A percentile compares a stretch with the other conserved stretches of the same genome.
These are phyloP conservation scores for Trebouxia sp. DNA, from an alignment of 139 green algal species.

Conservation along the genomic window DNA sequence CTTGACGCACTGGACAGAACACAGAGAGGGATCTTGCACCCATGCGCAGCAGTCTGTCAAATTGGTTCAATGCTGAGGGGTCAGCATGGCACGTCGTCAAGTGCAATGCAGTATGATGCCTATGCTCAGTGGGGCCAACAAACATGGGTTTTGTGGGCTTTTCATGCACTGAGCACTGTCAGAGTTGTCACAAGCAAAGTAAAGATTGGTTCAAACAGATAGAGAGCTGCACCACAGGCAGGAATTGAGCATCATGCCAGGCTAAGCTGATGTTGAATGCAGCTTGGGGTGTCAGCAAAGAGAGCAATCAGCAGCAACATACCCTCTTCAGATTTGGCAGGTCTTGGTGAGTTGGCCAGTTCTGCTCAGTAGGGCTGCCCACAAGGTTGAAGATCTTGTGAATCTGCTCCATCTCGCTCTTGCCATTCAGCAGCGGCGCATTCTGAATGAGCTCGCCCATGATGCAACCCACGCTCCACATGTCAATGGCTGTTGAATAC, in stretches of 20 bases:
- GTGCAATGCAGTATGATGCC: neutral
- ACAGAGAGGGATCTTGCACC: neutral
- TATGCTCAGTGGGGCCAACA: neutral
- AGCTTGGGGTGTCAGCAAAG: too few species aligned
- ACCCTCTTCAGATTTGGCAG: conserved; percentile 66
- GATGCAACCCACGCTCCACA: conserved; percentile 93
- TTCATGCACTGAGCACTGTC: too few species aligned
- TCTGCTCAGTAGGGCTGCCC: conserved; percentile 76
- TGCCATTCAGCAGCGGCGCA: conserved; percentile 65
- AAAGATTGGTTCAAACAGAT: neutral
- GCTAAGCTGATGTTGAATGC: neutral
- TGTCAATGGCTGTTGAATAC: conserved; percentile 88
- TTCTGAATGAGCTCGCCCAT: conserved; percentile 87
- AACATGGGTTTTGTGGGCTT: neutral
- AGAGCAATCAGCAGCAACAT: neutral
- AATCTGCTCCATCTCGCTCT: conserved; percentile 80
- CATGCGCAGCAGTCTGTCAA: neutral
- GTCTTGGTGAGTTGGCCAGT: conserved; percentile 71
- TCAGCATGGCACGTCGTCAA: neutral
- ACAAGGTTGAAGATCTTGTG: conserved; percentile 75
- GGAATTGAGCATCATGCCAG: neutral
- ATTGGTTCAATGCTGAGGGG: neutral
- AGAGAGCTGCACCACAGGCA: neutral
- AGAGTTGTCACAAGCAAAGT: neutral
- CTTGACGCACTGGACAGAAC: neutral